phyloP scores from a whole-genome alignment of 2,329 filamentous ascomycete species.

The Aquanectria penicillioides region DNA sequence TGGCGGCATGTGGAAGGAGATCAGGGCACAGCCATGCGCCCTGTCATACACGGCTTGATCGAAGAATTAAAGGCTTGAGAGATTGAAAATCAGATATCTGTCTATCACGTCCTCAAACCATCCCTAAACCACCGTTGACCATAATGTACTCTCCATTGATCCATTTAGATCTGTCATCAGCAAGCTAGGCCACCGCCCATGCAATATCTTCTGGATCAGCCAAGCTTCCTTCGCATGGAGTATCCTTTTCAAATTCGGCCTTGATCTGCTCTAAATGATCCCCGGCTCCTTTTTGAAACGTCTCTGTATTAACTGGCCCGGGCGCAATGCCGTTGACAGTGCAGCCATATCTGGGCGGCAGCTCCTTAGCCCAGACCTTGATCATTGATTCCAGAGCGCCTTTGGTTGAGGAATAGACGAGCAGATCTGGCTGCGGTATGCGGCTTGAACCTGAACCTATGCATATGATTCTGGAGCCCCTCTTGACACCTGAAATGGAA shows the following conservation, averaged over 20 bases:
- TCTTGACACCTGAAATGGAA: background rate
- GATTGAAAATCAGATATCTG: too few species aligned
- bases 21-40: too few species aligned
- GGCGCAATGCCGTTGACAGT: slow-evolving; percentile 4
- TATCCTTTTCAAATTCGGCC: background rate
- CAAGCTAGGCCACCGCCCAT: slow-evolving; percentile 5
- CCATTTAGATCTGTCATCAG: slow-evolving; percentile 11
- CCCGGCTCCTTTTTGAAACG: background rate
- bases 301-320: background rate
- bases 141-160: slow-evolving; percentile 12
- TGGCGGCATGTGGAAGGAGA: too few species aligned
- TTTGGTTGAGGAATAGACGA: slow-evolving; percentile 9
- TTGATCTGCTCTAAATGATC: background rate
- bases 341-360: slow-evolving; percentile 5
- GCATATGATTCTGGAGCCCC: slow-evolving; percentile 11
- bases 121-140: slow-evolving; percentile 4
- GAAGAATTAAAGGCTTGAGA: too few species aligned
- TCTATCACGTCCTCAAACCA: background rate
- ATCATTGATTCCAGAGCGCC: slow-evolving; percentile 8
- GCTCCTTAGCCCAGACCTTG: slow-evolving; percentile 5
- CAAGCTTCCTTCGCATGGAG: background rate
- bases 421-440: background rate
- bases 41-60: too few species aligned
- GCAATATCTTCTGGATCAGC: slow-evolving; percentile 5
- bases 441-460: slow-evolving; percentile 1